These are phyloP conservation scores for Leccinellum albellum DNA, from an alignment of 768 basidiomycete species.

Conservation along the genomic window DNA sequence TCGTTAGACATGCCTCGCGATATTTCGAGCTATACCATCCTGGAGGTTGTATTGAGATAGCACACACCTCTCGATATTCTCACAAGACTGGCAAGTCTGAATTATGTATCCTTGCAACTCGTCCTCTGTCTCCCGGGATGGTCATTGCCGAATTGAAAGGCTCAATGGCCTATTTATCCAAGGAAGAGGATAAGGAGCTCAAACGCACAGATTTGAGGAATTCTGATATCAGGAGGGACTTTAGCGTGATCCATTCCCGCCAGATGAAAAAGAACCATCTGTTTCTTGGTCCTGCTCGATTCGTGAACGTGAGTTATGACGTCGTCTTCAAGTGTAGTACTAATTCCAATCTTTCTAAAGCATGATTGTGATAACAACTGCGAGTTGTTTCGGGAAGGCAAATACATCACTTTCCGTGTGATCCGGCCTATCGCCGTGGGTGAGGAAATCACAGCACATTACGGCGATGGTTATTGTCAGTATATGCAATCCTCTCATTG, in stretches of 20 bases:
- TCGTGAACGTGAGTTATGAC: constrained; percentile 72
- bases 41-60: constrained; percentile 79
- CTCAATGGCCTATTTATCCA: constrained; percentile 84
- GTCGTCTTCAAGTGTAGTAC: not conserved
- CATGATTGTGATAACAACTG: constrained; percentile 90
- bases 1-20: constrained; percentile 74
- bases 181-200: constrained; percentile 81
- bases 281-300: constrained; percentile 87
- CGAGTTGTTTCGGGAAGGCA: constrained; percentile 83
- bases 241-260: constrained; percentile 88
- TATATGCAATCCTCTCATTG: constrained; percentile 27
- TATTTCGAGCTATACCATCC: constrained; percentile 88
- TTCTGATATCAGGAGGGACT: constrained; percentile 76
- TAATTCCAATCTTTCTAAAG: constrained; percentile 36
- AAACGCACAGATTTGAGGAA: constrained; percentile 73
- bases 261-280: constrained; percentile 91
- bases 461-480: constrained; percentile 89
- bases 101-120: constrained; percentile 82
- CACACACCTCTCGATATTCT: constrained; percentile 84
- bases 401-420: constrained; percentile 85
- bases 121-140: constrained; percentile 58
- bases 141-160: constrained; percentile 87
- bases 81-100: constrained; percentile 87
- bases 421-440: constrained; percentile 73
- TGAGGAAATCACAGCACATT: constrained; percentile 87